Conservation (phyloP, 2,329 filamentous ascomycete species). For the Aspergillus quadricinctus region DNA sequence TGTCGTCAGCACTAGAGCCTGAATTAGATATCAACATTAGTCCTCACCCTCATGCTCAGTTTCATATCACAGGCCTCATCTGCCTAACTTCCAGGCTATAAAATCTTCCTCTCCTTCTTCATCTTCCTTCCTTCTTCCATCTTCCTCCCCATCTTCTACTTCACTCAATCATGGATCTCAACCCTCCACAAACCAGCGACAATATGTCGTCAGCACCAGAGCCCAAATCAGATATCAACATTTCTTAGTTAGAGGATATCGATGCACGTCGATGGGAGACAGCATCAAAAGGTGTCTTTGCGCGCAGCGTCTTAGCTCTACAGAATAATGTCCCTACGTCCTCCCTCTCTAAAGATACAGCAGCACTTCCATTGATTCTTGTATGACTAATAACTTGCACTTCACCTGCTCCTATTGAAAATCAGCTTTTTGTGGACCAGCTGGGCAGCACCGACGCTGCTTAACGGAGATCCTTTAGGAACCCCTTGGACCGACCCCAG, state of each 20-base stretch:
- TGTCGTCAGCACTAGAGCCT: too few species aligned
- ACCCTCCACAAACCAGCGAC: background rate
- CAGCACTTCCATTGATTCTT: background rate
- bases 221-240: background rate
- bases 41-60: too few species aligned
- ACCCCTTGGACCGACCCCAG: too few species aligned
- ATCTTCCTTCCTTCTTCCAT: too few species aligned
- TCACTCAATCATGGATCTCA: too few species aligned
- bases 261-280: background rate
- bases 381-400: background rate
- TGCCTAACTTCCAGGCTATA: too few species aligned
- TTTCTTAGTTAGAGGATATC: background rate
- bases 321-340: background rate
- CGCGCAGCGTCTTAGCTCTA: background rate
- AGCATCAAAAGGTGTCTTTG: background rate
- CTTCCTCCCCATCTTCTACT: too few species aligned
- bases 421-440: background rate
- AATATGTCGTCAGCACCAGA: background rate
- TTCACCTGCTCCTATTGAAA: background rate
- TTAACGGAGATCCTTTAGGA: too few species aligned
- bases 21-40: too few species aligned
- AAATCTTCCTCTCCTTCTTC: too few species aligned
- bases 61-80: too few species aligned
- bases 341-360: background rate
- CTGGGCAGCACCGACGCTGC: too few species aligned